Percentiles rank a stretch among this genome's conserved stretches.
phyloP scores from a whole-genome alignment of 23 red algal species.

The Cyanidioschyzon merolae region DNA sequence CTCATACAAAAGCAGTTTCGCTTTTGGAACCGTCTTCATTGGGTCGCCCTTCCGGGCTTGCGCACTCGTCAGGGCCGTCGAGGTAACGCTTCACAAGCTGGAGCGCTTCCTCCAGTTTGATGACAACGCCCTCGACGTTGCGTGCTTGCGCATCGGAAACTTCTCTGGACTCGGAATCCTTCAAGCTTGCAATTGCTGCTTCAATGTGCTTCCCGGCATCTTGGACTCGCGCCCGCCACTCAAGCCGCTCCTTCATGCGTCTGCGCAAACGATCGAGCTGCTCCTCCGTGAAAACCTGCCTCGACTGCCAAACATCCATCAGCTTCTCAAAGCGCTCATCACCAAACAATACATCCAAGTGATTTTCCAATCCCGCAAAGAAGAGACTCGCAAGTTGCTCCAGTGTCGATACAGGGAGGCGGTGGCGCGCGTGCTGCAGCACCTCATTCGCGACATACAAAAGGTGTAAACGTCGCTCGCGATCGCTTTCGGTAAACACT shows the following conservation, averaged over 20 bases:
- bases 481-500: neutral
- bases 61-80: neutral
- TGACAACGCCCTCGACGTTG: neutral
- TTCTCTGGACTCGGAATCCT: neutral
- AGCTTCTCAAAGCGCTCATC: neutral
- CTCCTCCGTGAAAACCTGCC: neutral
- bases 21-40: no score
- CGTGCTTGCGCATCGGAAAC: neutral
- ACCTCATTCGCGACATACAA: constrained; percentile 9
- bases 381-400: neutral
- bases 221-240: neutral
- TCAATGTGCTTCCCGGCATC: neutral
- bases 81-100: neutral
- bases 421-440: neutral
- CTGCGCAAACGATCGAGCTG: neutral
- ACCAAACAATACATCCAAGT: neutral
- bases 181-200: neutral
- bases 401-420: neutral
- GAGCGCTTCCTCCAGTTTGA: neutral
- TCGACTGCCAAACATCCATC: neutral
- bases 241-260: neutral
- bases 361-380: neutral
- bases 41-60: neutral
- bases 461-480: neutral
- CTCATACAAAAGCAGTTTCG: no score